These are phyloP conservation scores for Chaetomidium leptoderma DNA, from an alignment of 495 filamentous ascomycete genomes.

Conservation along the genomic window DNA sequence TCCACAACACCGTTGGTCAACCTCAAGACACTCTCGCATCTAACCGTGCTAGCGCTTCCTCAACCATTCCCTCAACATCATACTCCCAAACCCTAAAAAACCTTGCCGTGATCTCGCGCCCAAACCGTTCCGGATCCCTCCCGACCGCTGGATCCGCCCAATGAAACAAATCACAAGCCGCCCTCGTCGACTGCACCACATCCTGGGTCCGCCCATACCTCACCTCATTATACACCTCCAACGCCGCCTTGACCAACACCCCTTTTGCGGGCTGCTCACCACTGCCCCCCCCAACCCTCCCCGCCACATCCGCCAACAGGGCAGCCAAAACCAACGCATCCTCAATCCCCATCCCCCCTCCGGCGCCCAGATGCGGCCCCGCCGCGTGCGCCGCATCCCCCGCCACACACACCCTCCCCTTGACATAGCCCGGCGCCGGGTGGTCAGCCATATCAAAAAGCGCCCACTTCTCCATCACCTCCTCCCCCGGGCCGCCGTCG, in stretches of 20 bases:
- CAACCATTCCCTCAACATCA: constrained; percentile 36
- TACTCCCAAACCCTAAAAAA: constrained; percentile 43
- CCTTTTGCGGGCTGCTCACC: background rate
- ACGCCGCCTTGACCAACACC: constrained; percentile 28
- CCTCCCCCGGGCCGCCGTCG: too few relatives aligned
- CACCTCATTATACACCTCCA: constrained; percentile 37
- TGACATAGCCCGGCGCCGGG: constrained; percentile 39
- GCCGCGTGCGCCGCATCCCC: constrained; percentile 45
- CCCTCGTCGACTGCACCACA: constrained; percentile 35
- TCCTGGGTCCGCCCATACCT: constrained; percentile 38
- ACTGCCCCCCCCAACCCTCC: background rate
- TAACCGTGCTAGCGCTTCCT: constrained; percentile 4
- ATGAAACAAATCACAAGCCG: constrained; percentile 40
- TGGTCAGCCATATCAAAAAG: constrained; percentile 50
- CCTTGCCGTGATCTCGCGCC: constrained; percentile 23
- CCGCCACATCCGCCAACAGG: constrained; percentile 32
- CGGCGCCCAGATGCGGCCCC: constrained; percentile 50
- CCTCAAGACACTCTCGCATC: too few relatives aligned
- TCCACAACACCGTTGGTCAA: too few relatives aligned
- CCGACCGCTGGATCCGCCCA: constrained; percentile 32
- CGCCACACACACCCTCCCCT: constrained; percentile 43
- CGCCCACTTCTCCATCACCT: constrained; percentile 49
- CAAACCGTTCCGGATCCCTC: constrained; percentile 32
- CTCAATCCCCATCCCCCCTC: constrained; percentile 54
- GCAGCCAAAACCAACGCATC: constrained; percentile 46